Evolutionary conservation across 768 basidiomycete species (phyloP).

Genomic region (Rhodotorula paludigena): DNA sequence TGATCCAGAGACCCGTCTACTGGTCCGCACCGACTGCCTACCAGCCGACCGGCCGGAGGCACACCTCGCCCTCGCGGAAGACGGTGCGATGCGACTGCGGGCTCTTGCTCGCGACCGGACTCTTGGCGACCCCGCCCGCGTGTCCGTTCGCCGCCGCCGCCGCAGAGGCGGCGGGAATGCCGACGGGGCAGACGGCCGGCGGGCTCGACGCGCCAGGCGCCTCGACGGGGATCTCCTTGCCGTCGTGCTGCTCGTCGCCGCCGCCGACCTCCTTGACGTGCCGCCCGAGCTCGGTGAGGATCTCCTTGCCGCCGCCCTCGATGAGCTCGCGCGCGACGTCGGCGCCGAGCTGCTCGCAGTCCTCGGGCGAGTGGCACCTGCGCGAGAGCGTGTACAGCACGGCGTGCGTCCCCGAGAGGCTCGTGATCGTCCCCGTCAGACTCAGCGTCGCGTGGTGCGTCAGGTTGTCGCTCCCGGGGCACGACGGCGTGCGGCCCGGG

Average conservation of each 20-base stretch:
- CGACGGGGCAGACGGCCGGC: background rate
- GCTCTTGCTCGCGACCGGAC: slow-evolving; percentile 15
- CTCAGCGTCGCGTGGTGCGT: slow-evolving; percentile 51
- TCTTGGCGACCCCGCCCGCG: slow-evolving; percentile 1
- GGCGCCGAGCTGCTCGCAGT: slow-evolving; percentile 66
- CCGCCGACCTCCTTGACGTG: slow-evolving; percentile 33
- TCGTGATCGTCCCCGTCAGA: slow-evolving; percentile 77
- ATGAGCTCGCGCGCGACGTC: slow-evolving; percentile 63
- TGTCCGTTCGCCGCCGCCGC: background rate
- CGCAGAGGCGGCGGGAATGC: background rate
- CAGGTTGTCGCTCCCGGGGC: slow-evolving; percentile 1
- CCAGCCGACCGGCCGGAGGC: slow-evolving; percentile 20
- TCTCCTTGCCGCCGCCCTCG: slow-evolving; percentile 65
- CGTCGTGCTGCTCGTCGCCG: slow-evolving; percentile 1
- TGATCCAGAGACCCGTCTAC: too few species aligned
- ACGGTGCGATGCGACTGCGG: slow-evolving; percentile 16
- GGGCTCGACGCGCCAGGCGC: background rate
- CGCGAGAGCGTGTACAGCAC: slow-evolving; percentile 62
- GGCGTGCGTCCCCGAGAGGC: slow-evolving; percentile 66
- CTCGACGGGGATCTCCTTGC: slow-evolving; percentile 5
- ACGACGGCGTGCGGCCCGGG: background rate
- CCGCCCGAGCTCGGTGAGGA: slow-evolving; percentile 74
- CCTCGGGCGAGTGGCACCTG: slow-evolving; percentile 54
- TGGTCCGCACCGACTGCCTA: background rate
- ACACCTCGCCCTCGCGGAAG: slow-evolving; percentile 18